Conservation (phyloP, 2,329 filamentous ascomycete genomes). For the Aspergillus texensis region DNA sequence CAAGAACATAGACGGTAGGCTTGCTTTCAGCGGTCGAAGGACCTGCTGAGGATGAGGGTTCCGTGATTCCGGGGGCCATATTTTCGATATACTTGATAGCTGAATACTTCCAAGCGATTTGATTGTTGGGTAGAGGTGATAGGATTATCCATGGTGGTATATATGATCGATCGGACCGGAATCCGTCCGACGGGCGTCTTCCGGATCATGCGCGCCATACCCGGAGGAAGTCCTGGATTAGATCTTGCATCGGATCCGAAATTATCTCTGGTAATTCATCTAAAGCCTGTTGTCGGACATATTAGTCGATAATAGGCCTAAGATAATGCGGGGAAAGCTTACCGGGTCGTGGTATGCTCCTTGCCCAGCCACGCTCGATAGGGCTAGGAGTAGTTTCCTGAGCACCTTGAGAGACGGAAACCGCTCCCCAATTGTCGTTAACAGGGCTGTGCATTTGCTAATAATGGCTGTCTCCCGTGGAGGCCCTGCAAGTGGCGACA, state of each 20-base stretch:
- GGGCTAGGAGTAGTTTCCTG: neutral
- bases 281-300: neutral
- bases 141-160: conserved; percentile 11
- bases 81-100: neutral
- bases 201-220: conserved; percentile 16
- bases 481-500: neutral
- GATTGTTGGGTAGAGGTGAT: conserved; percentile 16
- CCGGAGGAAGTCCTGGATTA: neutral
- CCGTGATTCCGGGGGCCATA: neutral
- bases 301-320: neutral
- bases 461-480: neutral
- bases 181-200: neutral
- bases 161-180: neutral
- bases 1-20: neutral
- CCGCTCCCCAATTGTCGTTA: neutral
- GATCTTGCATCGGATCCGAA: neutral
- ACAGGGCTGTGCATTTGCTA: neutral
- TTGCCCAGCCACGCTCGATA: neutral
- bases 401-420: neutral
- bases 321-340: neutral
- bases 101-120: neutral
- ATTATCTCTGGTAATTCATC: neutral
- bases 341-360: neutral
- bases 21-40: neutral
- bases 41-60: neutral